Base-by-base conservation (phyloP, 106 monocot species). In the Agapanthus africanus region DNA sequence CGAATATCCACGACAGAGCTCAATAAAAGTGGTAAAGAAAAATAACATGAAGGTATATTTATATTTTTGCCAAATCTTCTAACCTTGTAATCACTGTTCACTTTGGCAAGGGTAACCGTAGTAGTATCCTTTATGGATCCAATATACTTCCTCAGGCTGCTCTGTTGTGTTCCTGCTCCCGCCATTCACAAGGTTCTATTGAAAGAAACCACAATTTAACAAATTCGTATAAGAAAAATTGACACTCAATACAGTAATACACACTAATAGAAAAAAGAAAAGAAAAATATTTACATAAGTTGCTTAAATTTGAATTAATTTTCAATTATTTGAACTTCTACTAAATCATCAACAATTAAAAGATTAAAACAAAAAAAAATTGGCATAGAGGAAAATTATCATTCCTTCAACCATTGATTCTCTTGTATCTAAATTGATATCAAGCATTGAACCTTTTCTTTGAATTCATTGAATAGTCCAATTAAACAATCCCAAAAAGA, bases 51-150 rank as follows among this genome's bases (percentile, higher is more conserved):
- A n/a, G n/a, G n/a, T n/a, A n/a, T n/a, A n/a, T n/a, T n/a, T n/a
- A n/a, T n/a, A n/a, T n/a, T n/a, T n/a, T n/a, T n/a, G n/a, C 30
- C 14, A 47, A 61, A 33, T 52, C 13, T 35, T 60, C 59, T 35
- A 4, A 87, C 95, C 91, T 83, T 86, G 77, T 88, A 95, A 79
- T 95, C 91, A 63, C 95, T 95, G 65, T 91, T 95, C 41, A 95
- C 91, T 80, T 95, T 95, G 15, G 91, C 95, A 71, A 95, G 69
- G 26, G 81, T 78, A 23, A 95, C 91, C 0, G 85, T 85, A 13
- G 95, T 95, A 11, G 95, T 76, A 65, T 95, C 95, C 79, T 95
- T 95, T 19, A 95, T 78, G 42, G 88, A 88, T 18, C 95, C 95
- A n/a, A 95, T 47, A 68, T 91, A 91, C 74, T 88, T 91, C 72